phyloP scores from a whole-genome alignment of 192 early-diverging fungal species.

The Phycomyces blakesleeanus region DNA sequence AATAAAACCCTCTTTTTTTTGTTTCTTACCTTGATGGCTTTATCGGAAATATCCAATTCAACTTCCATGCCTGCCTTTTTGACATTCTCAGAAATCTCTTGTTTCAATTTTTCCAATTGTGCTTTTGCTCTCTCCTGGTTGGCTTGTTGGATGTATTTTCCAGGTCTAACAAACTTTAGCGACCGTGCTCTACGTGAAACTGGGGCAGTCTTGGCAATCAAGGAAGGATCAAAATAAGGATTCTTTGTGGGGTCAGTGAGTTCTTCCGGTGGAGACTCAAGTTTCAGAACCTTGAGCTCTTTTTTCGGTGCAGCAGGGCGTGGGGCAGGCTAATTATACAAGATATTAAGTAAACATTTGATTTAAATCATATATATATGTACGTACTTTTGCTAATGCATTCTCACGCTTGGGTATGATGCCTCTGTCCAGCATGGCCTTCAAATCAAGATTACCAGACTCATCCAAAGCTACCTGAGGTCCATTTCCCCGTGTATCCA shows the following conservation, averaged over 20 bases:
- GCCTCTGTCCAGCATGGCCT: conserved; percentile 41
- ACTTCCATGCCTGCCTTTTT: conserved; percentile 71
- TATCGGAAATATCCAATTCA: conserved; percentile 69
- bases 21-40: conserved; percentile 60
- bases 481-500: conserved; percentile 14
- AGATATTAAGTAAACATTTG: not conserved
- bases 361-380: conserved; percentile 7
- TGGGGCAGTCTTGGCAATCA: conserved; percentile 40
- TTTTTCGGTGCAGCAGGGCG: conserved; percentile 39
- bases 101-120: conserved; percentile 69
- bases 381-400: conserved; percentile 36
- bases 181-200: conserved; percentile 42
- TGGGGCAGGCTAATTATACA: not conserved
- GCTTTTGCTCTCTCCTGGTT: conserved; percentile 77
- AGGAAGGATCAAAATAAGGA: conserved; percentile 80
- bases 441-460: conserved; percentile 45
- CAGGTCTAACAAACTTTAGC: conserved; percentile 80
- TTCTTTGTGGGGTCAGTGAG: conserved; percentile 73
- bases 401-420: conserved; percentile 53
- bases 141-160: conserved; percentile 77
- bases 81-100: conserved; percentile 67
- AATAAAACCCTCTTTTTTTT: too few species aligned
- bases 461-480: conserved; percentile 44
- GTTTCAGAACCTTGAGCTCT: conserved; percentile 48
- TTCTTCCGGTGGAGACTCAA: conserved; percentile 43